Conservation (phyloP, 164 flowering plant genomes). For the Piper betle region DNA sequence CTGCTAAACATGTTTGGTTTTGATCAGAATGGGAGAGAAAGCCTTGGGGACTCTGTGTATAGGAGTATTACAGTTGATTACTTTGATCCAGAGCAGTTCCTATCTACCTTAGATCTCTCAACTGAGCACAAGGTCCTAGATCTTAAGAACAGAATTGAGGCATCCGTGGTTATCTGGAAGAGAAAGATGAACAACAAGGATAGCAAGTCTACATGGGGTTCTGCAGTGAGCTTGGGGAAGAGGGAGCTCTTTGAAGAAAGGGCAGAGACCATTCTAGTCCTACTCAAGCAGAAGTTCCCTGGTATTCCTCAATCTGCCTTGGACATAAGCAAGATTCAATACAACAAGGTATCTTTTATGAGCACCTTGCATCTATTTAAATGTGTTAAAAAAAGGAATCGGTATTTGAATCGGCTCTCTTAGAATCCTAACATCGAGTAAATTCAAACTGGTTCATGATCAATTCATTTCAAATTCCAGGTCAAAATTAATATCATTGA, state of each 20-base stretch:
- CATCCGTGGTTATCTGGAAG: conserved; percentile 34
- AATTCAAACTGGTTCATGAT: too few relatives aligned
- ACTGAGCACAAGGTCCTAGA: conserved; percentile 73
- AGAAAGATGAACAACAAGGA: conserved; percentile 49
- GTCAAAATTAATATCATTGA: too few relatives aligned
- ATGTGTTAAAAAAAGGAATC: too few relatives aligned
- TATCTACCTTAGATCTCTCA: conserved; percentile 10
- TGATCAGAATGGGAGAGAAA: conserved; percentile 57
- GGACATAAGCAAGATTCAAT: too few relatives aligned
- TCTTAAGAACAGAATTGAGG: conserved; percentile 84
- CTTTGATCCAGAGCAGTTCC: conserved; percentile 69
- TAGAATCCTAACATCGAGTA: too few relatives aligned
- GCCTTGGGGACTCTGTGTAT: conserved; percentile 71
- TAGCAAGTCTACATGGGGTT: conserved; percentile 65
- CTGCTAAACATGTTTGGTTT: too few relatives aligned
- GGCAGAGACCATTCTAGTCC: conserved; percentile 63
- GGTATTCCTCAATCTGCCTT: too few relatives aligned
- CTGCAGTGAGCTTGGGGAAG: conserved; percentile 67
- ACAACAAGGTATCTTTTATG: conserved; percentile 25
- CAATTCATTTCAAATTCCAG: too few relatives aligned
- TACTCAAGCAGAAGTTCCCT: too few relatives aligned
- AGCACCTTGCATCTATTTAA: too few relatives aligned
- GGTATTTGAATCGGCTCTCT: too few relatives aligned
- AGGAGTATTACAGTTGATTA: conserved; percentile 64
- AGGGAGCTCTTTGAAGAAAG: conserved; percentile 87